Evolutionary conservation across 2,329 filamentous ascomycete species (phyloP), one percentile per base, ranked within the genome.

Genomic region (Cladosporium sp.): DNA sequence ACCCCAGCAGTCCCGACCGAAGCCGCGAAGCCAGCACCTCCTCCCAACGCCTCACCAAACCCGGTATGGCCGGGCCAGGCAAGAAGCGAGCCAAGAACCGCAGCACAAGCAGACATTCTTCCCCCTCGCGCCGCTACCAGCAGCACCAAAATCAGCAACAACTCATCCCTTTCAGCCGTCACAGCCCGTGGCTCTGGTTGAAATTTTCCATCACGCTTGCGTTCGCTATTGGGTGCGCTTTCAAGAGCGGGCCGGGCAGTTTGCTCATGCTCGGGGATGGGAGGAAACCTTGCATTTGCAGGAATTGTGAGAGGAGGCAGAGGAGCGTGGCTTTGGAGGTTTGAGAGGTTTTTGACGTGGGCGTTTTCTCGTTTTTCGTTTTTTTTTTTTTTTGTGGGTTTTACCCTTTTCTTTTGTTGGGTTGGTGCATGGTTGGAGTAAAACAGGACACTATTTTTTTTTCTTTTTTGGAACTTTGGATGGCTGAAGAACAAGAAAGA

Each of bases 171-270:
- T 13, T 48, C 7, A 15, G 36, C 13, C 57, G 60, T 48, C 59
- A 66, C 38, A 66, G 60, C 30, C 62, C 72, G 7, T 65, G 63
- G 50, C 58, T 75, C 32, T 77, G 74, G 74, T 61, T 73, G 30
- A 73, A 71, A 53, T 75, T 77, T 55, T 72, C 69, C 8, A 59
- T 75, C 43, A 72, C 72, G 12, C 62, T 77, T 38, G 69, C 73
- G 35, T 64, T 76, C 51, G 74, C 73, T 11, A 66, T 77, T 38
- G 73, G 72, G n/a, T 64, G 72, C 3, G 74, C 74, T 7, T 65
- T 77, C 38, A 69, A 67, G 43, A 64, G 74, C 46, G 74, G 74
- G 2, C 74, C 74, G 13, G 71, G 61, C 13, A 65, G 61, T 43
- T 60, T 75, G 53, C 50, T 75, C 7, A 11, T 36, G 27, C 4